Percentiles rank a stretch among this genome's conserved stretches.
phyloP scores from a whole-genome alignment of 257 asterid species.

The Sherardia arvensis region DNA sequence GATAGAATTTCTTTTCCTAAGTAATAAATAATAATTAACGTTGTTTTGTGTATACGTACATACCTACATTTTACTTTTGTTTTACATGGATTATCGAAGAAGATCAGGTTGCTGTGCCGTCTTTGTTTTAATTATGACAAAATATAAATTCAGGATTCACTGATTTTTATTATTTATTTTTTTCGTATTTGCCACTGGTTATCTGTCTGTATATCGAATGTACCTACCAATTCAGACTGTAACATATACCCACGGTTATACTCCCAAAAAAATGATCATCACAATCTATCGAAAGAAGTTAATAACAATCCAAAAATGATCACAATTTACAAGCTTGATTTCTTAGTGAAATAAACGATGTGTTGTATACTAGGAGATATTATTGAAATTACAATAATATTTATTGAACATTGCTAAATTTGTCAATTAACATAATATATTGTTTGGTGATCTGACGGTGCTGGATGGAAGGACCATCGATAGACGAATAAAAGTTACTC shows the following conservation, averaged over 20 bases:
- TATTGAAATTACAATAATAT: too few relatives aligned
- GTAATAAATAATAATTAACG: background rate
- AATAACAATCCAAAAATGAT: too few relatives aligned
- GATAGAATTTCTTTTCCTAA: background rate
- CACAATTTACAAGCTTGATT: too few relatives aligned
- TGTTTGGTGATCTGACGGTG: background rate
- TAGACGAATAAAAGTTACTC: background rate
- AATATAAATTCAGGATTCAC: background rate
- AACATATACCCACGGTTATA: background rate
- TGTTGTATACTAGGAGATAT: too few relatives aligned
- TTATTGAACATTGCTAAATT: too few relatives aligned
- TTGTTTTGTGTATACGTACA: background rate
- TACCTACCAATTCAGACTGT: background rate
- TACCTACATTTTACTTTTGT: conserved; percentile 1
- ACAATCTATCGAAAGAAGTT: too few relatives aligned
- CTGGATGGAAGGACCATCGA: background rate
- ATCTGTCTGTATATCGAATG: background rate
- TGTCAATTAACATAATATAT: too few relatives aligned
- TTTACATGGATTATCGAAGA: background rate
- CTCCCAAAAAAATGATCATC: background rate
- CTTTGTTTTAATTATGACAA: background rate
- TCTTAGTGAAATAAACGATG: too few relatives aligned
- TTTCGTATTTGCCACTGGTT: background rate
- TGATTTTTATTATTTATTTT: background rate
- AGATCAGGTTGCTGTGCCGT: background rate